Evolutionary conservation across 306 rosid species (phyloP).

Genomic region (Casuarina cunninghamiana): DNA sequence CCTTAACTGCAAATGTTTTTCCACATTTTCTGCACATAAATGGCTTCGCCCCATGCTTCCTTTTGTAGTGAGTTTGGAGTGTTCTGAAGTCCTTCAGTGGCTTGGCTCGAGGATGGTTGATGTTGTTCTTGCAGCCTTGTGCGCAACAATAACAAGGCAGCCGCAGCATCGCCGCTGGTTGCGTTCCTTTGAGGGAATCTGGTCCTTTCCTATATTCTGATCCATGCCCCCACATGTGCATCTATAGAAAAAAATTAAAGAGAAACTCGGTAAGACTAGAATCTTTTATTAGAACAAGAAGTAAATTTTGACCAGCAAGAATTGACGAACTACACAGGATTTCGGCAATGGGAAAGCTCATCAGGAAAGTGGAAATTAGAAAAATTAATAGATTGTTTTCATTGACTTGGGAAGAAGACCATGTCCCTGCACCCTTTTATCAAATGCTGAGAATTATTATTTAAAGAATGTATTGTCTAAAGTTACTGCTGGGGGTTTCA

Average conservation of each 20-base stretch:
- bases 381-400: neutral
- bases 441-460: too few species aligned
- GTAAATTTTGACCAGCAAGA: neutral
- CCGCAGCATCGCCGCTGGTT: conserved; percentile 96
- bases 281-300: neutral
- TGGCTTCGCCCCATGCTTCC: conserved; percentile 89
- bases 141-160: conserved; percentile 94
- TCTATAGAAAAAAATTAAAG: conserved; percentile 37
- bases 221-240: conserved; percentile 99
- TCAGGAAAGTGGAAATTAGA: neutral
- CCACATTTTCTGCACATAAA: conserved; percentile 85
- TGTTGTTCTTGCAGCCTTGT: conserved; percentile 93
- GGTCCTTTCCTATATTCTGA: conserved; percentile 91
- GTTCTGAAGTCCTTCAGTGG: conserved; percentile 94
- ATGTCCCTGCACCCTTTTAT: neutral
- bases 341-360: neutral
- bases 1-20: conserved; percentile 84
- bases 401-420: neutral
- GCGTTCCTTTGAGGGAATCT: conserved; percentile 83
- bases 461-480: neutral
- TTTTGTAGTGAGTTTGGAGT: conserved; percentile 92
- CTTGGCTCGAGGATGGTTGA: conserved; percentile 87
- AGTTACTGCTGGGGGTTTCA: neutral
- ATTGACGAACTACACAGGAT: neutral
- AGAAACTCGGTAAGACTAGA: too few species aligned